A percentile compares a stretch with the other conserved stretches of the same genome.
phyloP scores from a whole-genome alignment of 1,284 basidiomycete species.

The Sporisorium exsertum region DNA sequence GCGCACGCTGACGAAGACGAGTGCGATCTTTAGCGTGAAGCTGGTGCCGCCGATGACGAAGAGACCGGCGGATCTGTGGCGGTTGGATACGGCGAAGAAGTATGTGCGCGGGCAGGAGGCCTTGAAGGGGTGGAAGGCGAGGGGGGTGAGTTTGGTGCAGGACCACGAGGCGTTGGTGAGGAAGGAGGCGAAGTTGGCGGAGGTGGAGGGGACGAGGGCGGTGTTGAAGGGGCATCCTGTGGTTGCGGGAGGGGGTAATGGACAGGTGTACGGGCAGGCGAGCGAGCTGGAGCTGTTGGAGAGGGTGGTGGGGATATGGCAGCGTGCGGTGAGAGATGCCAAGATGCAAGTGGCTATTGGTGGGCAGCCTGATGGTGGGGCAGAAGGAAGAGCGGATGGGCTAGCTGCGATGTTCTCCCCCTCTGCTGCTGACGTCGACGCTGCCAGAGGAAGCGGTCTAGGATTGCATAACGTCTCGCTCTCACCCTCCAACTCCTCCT shows the following conservation, averaged over 20 bases:
- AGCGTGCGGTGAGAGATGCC: conserved; percentile 41
- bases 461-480: conserved; percentile 10
- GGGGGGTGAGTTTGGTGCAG: conserved; percentile 86
- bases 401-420: conserved; percentile 11
- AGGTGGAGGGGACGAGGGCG: conserved; percentile 87
- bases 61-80: conserved; percentile 89
- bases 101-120: conserved; percentile 91
- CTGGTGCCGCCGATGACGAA: conserved; percentile 87
- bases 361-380: conserved; percentile 20
- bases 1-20: conserved; percentile 72
- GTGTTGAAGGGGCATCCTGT: conserved; percentile 72
- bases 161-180: conserved; percentile 81
- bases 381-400: background rate
- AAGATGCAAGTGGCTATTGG: conserved; percentile 44
- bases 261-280: background rate
- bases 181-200: conserved; percentile 80
- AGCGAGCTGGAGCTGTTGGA: conserved; percentile 28
- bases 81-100: conserved; percentile 91
- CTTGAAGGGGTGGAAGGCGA: conserved; percentile 83
- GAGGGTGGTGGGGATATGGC: conserved; percentile 48
- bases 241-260: background rate
- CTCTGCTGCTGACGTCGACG: background rate
- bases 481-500: too few relatives aligned
- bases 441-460: background rate
- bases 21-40: conserved; percentile 82